Percentiles rank a stretch among this genome's conserved stretches.
phyloP scores from a whole-genome alignment of 768 basidiomycete genomes.

The Termitomyces sp. region DNA sequence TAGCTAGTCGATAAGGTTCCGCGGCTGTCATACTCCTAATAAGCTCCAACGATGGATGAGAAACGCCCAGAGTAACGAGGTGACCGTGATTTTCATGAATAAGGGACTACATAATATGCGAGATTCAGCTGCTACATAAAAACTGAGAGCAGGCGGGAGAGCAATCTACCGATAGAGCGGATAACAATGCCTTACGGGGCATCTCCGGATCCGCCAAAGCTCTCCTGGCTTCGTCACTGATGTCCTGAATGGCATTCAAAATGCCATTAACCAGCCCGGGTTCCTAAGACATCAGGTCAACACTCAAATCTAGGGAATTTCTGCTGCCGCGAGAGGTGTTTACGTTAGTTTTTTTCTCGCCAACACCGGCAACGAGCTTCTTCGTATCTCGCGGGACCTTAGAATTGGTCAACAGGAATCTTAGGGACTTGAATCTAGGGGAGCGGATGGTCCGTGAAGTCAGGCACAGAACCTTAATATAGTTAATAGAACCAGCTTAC shows the following conservation, averaged over 20 bases:
- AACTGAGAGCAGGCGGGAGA: background rate
- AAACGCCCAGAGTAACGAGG: conserved; percentile 82
- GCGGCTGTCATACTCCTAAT: conserved; percentile 68
- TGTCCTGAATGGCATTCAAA: conserved; percentile 74
- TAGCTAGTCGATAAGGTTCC: conserved; percentile 64
- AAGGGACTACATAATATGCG: conserved; percentile 44
- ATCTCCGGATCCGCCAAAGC: conserved; percentile 71
- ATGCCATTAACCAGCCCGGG: conserved; percentile 81
- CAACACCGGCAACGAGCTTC: conserved; percentile 87
- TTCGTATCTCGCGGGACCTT: conserved; percentile 93
- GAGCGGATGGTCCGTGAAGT: conserved; percentile 9
- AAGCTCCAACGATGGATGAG: conserved; percentile 81
- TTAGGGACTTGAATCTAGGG: conserved; percentile 80
- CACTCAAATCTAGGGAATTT: conserved; percentile 1
- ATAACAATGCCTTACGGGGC: conserved; percentile 57
- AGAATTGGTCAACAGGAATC: conserved; percentile 90
- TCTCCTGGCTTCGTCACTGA: conserved; percentile 77
- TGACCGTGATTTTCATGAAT: conserved; percentile 88
- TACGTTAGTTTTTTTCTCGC: conserved; percentile 58
- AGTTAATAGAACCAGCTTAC: conserved; percentile 36
- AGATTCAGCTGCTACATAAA: conserved; percentile 9
- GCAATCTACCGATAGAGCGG: conserved; percentile 61
- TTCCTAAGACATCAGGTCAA: conserved; percentile 40
- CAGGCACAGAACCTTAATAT: conserved; percentile 7
- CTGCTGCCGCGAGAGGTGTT: conserved; percentile 15